phyloP scores from a whole-genome alignment of 2,329 filamentous ascomycete genomes.

The Zasmidium cellare region DNA sequence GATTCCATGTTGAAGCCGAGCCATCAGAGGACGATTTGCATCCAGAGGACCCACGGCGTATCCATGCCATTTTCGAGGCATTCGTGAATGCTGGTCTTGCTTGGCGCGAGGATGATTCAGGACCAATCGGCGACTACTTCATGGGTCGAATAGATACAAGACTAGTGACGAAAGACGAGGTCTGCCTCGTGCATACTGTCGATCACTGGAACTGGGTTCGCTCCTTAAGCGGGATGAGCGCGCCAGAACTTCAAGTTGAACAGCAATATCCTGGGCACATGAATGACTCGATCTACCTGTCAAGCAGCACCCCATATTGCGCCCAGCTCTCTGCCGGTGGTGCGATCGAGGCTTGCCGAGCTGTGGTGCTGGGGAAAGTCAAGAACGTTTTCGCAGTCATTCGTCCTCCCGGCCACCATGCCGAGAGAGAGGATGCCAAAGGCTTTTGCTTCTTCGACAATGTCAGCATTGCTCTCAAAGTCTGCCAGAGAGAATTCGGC shows the following conservation, averaged over 20 bases:
- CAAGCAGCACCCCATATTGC: constrained; percentile 54
- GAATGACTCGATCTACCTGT: constrained; percentile 51
- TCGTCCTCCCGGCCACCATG: constrained; percentile 91
- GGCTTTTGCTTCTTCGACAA: constrained; percentile 99
- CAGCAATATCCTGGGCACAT: constrained; percentile 62
- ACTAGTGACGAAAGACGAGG: constrained; percentile 75
- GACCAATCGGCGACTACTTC: constrained; percentile 53
- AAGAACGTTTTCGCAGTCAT: constrained; percentile 97
- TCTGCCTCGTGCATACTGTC: constrained; percentile 75
- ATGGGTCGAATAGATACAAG: constrained; percentile 73
- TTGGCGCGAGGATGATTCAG: constrained; percentile 38
- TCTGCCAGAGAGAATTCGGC: constrained; percentile 80
- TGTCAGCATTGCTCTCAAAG: constrained; percentile 85
- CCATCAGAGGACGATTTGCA: constrained; percentile 68
- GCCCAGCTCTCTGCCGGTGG: constrained; percentile 84
- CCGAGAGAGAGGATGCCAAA: constrained; percentile 80
- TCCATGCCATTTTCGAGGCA: constrained; percentile 88
- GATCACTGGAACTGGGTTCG: constrained; percentile 79
- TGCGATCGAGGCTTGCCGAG: constrained; percentile 92
- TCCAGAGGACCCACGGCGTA: constrained; percentile 89
- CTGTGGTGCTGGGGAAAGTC: constrained; percentile 78
- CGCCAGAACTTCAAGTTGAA: constrained; percentile 34
- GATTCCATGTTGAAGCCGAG: constrained; percentile 78
- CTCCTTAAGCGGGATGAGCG: constrained; percentile 47
- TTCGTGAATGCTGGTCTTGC: constrained; percentile 77